Evolutionary conservation across 2,329 filamentous ascomycete genomes (phyloP).

Genomic region (Myriangium duriaei): DNA sequence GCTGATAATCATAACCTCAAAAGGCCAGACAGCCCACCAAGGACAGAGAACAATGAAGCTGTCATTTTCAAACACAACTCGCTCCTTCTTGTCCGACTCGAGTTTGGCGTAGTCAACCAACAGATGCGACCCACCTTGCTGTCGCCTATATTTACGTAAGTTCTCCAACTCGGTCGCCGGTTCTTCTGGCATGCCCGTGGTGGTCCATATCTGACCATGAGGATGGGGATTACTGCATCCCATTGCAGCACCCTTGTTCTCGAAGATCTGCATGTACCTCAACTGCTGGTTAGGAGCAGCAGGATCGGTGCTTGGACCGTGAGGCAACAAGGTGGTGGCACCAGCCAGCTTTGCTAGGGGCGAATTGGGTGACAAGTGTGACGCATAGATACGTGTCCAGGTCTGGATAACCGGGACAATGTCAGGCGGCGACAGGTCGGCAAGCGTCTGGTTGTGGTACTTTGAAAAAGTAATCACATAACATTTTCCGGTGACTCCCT

Average conservation of each 20-base stretch:
- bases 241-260: slow-evolving; percentile 97
- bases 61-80: slow-evolving; percentile 78
- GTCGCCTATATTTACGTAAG: slow-evolving; percentile 61
- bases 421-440: slow-evolving; percentile 66
- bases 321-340: slow-evolving; percentile 35
- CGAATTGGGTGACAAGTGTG: slow-evolving; percentile 62
- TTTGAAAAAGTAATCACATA: slow-evolving; percentile 94
- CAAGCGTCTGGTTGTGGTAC: slow-evolving; percentile 80
- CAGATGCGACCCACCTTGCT: slow-evolving; percentile 62
- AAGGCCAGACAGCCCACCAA: slow-evolving; percentile 98
- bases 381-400: slow-evolving; percentile 82
- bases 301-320: slow-evolving; percentile 30
- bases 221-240: slow-evolving; percentile 97
- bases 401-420: slow-evolving; percentile 76
- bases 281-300: slow-evolving; percentile 59
- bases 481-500: slow-evolving; percentile 86
- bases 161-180: slow-evolving; percentile 66
- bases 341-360: slow-evolving; percentile 42
- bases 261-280: slow-evolving; percentile 97
- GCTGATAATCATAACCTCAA: slow-evolving; percentile 81
- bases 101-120: slow-evolving; percentile 77
- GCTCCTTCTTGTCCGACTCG: slow-evolving; percentile 69
- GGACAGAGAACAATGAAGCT: slow-evolving; percentile 80
- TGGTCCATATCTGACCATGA: slow-evolving; percentile 94
- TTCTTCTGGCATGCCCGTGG: slow-evolving; percentile 81